Evolutionary conservation across 2,329 filamentous ascomycete genomes (phyloP).

Genomic region (Botryotinia narcissicola): DNA sequence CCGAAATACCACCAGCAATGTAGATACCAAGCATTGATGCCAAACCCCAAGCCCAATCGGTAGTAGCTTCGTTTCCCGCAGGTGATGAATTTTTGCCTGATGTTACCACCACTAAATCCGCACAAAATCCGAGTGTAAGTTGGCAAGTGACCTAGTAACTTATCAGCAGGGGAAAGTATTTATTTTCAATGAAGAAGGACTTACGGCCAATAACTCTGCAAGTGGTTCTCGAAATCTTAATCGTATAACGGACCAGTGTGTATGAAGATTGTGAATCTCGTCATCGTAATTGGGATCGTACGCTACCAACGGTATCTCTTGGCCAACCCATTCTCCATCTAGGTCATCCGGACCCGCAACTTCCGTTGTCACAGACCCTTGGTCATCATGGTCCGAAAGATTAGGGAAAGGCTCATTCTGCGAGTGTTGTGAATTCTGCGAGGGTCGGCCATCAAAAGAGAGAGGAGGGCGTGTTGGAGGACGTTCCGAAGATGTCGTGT

Average conservation of each 20-base stretch:
- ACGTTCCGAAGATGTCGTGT: not conserved
- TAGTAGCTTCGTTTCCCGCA: conserved; percentile 45
- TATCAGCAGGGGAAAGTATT: not conserved
- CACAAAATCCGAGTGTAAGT: conserved; percentile 48
- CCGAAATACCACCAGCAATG: conserved; percentile 48
- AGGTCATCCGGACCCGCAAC: conserved; percentile 24
- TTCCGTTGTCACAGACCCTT: conserved; percentile 27
- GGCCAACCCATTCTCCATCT: conserved; percentile 25
- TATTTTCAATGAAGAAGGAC: not conserved
- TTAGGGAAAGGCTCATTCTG: conserved; percentile 19
- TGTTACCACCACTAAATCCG: conserved; percentile 45
- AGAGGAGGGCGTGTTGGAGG: conserved; percentile 2
- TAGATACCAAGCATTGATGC: conserved; percentile 52
- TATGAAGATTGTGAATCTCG: conserved; percentile 35
- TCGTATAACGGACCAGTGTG: conserved; percentile 48
- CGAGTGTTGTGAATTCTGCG: not conserved
- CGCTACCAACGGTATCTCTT: conserved; percentile 27
- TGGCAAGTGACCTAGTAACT: conserved; percentile 36
- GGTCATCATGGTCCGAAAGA: conserved; percentile 24
- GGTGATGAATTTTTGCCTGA: conserved; percentile 23
- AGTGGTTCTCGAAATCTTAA: conserved; percentile 49
- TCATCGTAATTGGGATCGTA: conserved; percentile 30
- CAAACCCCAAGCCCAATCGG: conserved; percentile 51
- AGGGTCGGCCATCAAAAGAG: conserved; percentile 8
- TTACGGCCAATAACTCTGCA: conserved; percentile 51